Evolutionary conservation across 371 early-diverging fungal species (phyloP).

Genomic region (Basidiobolus meristosporus): DNA sequence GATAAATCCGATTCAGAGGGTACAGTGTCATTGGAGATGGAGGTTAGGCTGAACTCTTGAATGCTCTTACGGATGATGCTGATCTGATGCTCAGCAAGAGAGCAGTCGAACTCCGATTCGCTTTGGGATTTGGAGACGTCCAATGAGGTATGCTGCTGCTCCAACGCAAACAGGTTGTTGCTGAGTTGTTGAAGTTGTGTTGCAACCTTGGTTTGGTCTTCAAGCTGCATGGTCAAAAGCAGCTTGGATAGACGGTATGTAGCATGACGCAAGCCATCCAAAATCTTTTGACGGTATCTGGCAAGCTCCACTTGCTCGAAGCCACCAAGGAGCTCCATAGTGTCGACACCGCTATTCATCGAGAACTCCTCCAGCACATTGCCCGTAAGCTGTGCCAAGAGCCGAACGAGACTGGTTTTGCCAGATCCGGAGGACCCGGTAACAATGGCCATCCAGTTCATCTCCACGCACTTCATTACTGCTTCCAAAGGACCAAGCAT

Average conservation of each 20-base stretch:
- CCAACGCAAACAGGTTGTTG: background rate
- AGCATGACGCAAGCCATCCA: slow-evolving; percentile 9
- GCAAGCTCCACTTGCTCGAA: slow-evolving; percentile 88
- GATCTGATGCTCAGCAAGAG: too few relatives aligned
- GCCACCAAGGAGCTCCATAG: slow-evolving; percentile 89
- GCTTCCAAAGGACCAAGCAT: slow-evolving; percentile 51
- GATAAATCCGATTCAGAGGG: too few relatives aligned
- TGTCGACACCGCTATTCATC: slow-evolving; percentile 88
- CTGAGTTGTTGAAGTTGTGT: background rate
- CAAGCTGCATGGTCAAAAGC: slow-evolving; percentile 2
- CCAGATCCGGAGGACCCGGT: slow-evolving; percentile 73
- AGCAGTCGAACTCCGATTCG: background rate
- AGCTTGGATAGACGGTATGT: slow-evolving; percentile 9
- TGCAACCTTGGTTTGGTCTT: too few relatives aligned
- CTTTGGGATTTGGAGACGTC: slow-evolving; percentile 5
- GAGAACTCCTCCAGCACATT: slow-evolving; percentile 73
- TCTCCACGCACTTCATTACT: slow-evolving; percentile 73
- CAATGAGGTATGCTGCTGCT: background rate
- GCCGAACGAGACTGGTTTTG: slow-evolving; percentile 72
- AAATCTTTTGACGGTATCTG: slow-evolving; percentile 34
- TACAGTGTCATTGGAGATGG: too few relatives aligned
- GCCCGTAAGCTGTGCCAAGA: slow-evolving; percentile 63
- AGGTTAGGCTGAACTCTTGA: too few relatives aligned
- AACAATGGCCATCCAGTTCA: slow-evolving; percentile 85
- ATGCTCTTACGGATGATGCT: too few relatives aligned